These are phyloP conservation scores for Ophiostoma montium DNA, from an alignment of 2,329 filamentous ascomycete genomes.

Conservation along the genomic window DNA sequence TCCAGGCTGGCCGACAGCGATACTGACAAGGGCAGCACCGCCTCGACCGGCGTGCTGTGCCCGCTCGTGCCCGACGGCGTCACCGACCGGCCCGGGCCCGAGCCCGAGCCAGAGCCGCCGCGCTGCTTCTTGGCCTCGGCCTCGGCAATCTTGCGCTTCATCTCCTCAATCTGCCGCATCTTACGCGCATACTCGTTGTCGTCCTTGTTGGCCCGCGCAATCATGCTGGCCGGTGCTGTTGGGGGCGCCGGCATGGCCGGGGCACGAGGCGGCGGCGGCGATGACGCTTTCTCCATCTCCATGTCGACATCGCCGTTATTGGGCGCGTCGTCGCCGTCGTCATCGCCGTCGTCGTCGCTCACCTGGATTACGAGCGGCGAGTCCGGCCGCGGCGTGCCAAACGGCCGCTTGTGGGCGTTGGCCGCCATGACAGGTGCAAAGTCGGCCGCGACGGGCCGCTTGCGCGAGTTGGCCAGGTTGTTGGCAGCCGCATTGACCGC, in stretches of 20 bases:
- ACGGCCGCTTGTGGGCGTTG: slow-evolving; percentile 39
- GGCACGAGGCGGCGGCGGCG: too few relatives aligned
- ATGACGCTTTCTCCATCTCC: slow-evolving; percentile 53
- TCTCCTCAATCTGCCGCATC: slow-evolving; percentile 44
- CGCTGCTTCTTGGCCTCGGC: slow-evolving; percentile 37
- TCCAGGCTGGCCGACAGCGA: background rate
- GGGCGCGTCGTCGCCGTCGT: slow-evolving; percentile 45
- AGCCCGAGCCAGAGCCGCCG: slow-evolving; percentile 19
- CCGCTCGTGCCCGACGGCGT: slow-evolving; percentile 17
- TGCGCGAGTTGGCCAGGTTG: slow-evolving; percentile 16
- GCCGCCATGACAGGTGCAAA: slow-evolving; percentile 39
- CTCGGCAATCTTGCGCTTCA: slow-evolving; percentile 44
- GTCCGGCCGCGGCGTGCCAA: slow-evolving; percentile 43
- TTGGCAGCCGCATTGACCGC: background rate
- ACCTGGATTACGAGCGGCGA: slow-evolving; percentile 68
- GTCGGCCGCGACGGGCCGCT: slow-evolving; percentile 49
- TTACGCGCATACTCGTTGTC: slow-evolving; percentile 33
- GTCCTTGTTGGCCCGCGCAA: slow-evolving; percentile 19
- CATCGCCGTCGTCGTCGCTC: slow-evolving; percentile 53
- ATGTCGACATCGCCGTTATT: slow-evolving; percentile 52
- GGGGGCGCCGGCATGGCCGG: slow-evolving; percentile 24
- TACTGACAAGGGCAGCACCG: too few relatives aligned
- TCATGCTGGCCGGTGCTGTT: slow-evolving; percentile 21
- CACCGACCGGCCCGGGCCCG: slow-evolving; percentile 16
- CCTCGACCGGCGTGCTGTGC: slow-evolving; percentile 18